Evolutionary conservation across 352 stramenopile species (phyloP), one percentile per base, ranked within the genome.

Genomic region (Globisporangium rhizosaccharum): DNA sequence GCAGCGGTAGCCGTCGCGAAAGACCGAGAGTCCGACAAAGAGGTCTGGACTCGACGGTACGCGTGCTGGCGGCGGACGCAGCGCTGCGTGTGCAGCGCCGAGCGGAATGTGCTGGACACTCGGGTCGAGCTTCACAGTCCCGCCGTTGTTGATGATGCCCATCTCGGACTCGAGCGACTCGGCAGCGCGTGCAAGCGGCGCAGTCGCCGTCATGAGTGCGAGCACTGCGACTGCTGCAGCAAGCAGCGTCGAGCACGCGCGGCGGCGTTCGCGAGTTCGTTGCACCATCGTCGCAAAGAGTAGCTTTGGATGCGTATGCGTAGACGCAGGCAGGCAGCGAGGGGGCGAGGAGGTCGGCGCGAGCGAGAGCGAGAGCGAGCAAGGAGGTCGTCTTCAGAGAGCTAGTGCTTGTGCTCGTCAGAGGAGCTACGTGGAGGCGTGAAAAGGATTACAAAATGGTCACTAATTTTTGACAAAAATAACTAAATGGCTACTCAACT

Each of bases 11-110:
- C 79, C 80, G 49, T 94, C 85, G 23, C 85, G 81, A 61, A 94
- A 94, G 37, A 92, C 80, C 41, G 85, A 92, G 41, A 92, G 68
- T 0, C 85, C 85, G 10, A 93, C 66, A 57, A 90, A 91, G 51
- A 86, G 68, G 59, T 90, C 72, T 58, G 78, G 85, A n/a, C 56
- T 67, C 10, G 56, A 49, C 12, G 80, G 75, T 41, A 88, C 70
- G 50, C 76, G 76, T 26, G 75, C 64, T 28, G 79, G 79, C 11
- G 76, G 82, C 48, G 84, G 84, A 4, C 79, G 76, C 48, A 90
- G 56, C 9, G 81, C 61, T 6, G 66, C 28, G 25, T 70, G 61
- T 36, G 62, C 20, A 0, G 66, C 48, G 14, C 73, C 59, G 9
- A 87, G 64, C 26, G 84, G 84, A 53, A 88, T 81, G 60, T 93